Evolutionary conservation across 495 filamentous ascomycete genomes (phyloP).

Genomic region (Tricharina praecox): DNA sequence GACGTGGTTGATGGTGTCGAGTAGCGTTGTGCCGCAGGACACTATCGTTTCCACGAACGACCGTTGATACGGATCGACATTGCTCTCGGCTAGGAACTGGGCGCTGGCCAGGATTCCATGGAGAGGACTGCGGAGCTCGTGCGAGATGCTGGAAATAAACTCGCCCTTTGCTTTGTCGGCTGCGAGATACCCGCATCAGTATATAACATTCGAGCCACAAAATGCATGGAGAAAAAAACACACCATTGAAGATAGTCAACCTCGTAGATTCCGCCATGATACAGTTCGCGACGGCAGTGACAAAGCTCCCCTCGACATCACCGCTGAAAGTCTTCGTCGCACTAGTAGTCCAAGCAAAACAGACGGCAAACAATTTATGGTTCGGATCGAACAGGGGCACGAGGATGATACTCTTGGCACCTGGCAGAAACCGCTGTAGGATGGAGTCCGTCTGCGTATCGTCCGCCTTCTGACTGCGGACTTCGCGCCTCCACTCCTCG

Average conservation of each 20-base stretch:
- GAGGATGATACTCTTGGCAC: constrained; percentile 12
- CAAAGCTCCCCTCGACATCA: constrained; percentile 15
- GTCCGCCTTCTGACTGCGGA: background rate
- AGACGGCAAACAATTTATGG: constrained; percentile 9
- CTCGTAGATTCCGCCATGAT: constrained; percentile 16
- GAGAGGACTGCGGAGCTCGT: constrained; percentile 62
- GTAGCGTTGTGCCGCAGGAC: constrained; percentile 53
- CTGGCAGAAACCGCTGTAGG: constrained; percentile 10
- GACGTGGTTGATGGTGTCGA: constrained; percentile 67
- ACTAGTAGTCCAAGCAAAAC: constrained; percentile 11
- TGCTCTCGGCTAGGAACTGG: constrained; percentile 47
- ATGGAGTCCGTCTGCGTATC: constrained; percentile 5
- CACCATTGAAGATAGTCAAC: constrained; percentile 4
- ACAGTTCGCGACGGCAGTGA: constrained; percentile 13
- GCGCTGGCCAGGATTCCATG: constrained; percentile 58
- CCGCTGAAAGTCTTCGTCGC: constrained; percentile 4
- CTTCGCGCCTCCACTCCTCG: background rate
- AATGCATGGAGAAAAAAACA: background rate
- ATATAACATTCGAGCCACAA: background rate
- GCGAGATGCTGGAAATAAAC: constrained; percentile 55
- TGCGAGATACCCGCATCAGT: constrained; percentile 6
- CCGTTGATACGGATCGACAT: constrained; percentile 37
- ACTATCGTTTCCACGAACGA: constrained; percentile 59
- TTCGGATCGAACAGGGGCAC: constrained; percentile 17
- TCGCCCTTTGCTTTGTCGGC: constrained; percentile 46